Percentiles rank a stretch among this genome's conserved stretches.
These are phyloP conservation scores for Potentilla sterilis DNA, from an alignment of 306 rosid genomes.

Conservation along the genomic window DNA sequence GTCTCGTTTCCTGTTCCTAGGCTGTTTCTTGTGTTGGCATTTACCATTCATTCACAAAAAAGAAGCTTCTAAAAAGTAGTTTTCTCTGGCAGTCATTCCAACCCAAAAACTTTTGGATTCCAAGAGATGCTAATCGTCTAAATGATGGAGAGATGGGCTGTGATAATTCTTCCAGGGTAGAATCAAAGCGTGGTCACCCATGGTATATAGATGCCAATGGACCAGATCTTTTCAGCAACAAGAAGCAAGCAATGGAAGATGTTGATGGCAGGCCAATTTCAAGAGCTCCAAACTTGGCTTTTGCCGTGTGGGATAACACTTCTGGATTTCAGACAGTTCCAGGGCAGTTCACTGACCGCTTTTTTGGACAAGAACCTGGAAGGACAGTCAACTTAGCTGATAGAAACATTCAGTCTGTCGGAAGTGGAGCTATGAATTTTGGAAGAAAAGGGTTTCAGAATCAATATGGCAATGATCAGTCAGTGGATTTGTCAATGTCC, in stretches of 20 bases:
- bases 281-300: slow-evolving; percentile 53
- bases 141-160: slow-evolving; percentile 75
- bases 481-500: slow-evolving; percentile 68
- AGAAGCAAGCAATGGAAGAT: slow-evolving; percentile 79
- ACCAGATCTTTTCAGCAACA: slow-evolving; percentile 52
- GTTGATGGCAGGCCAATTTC: slow-evolving; percentile 56
- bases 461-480: slow-evolving; percentile 56
- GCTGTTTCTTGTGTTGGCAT: slow-evolving; percentile 10
- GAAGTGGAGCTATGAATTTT: slow-evolving; percentile 55
- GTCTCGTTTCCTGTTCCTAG: slow-evolving; percentile 15
- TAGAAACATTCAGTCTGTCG: slow-evolving; percentile 52
- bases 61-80: slow-evolving; percentile 16
- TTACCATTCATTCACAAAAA: background rate
- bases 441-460: slow-evolving; percentile 64
- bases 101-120: slow-evolving; percentile 79
- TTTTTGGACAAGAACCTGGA: slow-evolving; percentile 66
- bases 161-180: slow-evolving; percentile 73
- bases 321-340: slow-evolving; percentile 76
- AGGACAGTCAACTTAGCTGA: slow-evolving; percentile 59
- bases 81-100: slow-evolving; percentile 65
- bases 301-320: slow-evolving; percentile 69
- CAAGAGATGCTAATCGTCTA: slow-evolving; percentile 65
- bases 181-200: slow-evolving; percentile 76
- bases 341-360: slow-evolving; percentile 65
- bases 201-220: slow-evolving; percentile 74